phyloP scores from a whole-genome alignment of 257 asterid genomes.

The Jacaranda mimosifolia region DNA sequence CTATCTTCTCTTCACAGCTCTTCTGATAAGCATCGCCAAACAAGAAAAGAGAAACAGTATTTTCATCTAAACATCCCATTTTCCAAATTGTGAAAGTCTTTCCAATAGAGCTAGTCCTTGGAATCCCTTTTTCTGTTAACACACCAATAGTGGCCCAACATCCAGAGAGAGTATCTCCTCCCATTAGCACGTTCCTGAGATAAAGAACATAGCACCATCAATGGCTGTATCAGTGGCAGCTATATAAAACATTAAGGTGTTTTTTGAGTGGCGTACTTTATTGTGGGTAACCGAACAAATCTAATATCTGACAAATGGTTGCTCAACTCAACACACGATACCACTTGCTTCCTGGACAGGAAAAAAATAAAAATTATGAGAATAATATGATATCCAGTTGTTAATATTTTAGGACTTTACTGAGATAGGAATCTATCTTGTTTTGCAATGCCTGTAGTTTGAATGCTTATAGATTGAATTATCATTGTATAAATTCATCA shows the following conservation, averaged over 20 bases:
- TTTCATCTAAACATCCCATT: slow-evolving; percentile 78
- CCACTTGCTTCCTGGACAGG: slow-evolving; percentile 68
- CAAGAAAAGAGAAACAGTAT: slow-evolving; percentile 70
- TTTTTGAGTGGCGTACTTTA: slow-evolving; percentile 61
- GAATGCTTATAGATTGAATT: not conserved
- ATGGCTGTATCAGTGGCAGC: slow-evolving; percentile 1
- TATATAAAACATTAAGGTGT: not conserved
- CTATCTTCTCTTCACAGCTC: slow-evolving; percentile 67
- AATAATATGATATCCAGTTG: not conserved
- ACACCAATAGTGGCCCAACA: slow-evolving; percentile 96
- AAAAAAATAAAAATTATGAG: slow-evolving; percentile 25
- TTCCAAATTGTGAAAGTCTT: slow-evolving; percentile 81
- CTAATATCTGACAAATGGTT: slow-evolving; percentile 88
- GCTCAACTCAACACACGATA: slow-evolving; percentile 81
- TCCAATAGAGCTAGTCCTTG: slow-evolving; percentile 89
- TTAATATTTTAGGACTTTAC: not conserved
- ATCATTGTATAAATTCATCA: not conserved
- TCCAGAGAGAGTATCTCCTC: slow-evolving; percentile 90
- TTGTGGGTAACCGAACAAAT: slow-evolving; percentile 77
- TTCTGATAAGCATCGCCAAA: slow-evolving; percentile 94
- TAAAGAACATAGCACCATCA: slow-evolving; percentile 28
- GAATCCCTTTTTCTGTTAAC: slow-evolving; percentile 69
- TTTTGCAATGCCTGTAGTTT: not conserved
- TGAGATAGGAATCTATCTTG: not conserved
- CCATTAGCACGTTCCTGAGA: slow-evolving; percentile 65